Percentiles rank a stretch among this genome's conserved stretches.
Evolutionary conservation across 169 alveolate species (phyloP).

Genomic region (Cryptosporidium meleagridis): DNA sequence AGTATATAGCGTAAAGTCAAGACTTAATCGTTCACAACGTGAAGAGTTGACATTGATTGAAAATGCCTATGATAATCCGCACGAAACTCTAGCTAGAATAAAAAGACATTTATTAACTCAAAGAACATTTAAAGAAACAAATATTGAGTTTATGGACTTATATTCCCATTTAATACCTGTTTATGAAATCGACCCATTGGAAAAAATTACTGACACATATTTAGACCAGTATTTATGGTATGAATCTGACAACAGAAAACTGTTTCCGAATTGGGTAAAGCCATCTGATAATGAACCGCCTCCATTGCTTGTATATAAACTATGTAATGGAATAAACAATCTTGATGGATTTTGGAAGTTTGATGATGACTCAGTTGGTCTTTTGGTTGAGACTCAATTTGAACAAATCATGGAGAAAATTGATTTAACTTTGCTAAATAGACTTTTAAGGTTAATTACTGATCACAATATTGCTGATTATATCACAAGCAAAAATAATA

Average conservation of each 20-base stretch:
- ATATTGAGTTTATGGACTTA: slow-evolving; percentile 98
- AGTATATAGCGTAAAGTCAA: slow-evolving; percentile 93
- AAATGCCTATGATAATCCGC: slow-evolving; percentile 99
- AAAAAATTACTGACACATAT: slow-evolving; percentile 99
- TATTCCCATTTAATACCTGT: slow-evolving; percentile 98
- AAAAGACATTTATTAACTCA: slow-evolving; percentile 98
- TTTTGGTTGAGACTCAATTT: slow-evolving; percentile 93
- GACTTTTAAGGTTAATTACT: slow-evolving; percentile 96
- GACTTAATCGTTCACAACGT: slow-evolving; percentile 98
- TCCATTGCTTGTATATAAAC: slow-evolving; percentile 98
- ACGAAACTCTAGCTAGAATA: slow-evolving; percentile 98
- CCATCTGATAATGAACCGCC: slow-evolving; percentile 99
- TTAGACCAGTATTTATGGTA: slow-evolving; percentile 99
- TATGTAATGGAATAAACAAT: slow-evolving; percentile 99
- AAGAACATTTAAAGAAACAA: slow-evolving; percentile 98
- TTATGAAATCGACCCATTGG: slow-evolving; percentile 99
- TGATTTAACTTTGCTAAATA: slow-evolving; percentile 96
- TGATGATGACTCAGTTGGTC: slow-evolving; percentile 93
- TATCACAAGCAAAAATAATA: slow-evolving; percentile 98
- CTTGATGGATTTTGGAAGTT: slow-evolving; percentile 97
- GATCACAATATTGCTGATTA: slow-evolving; percentile 99
- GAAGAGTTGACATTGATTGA: slow-evolving; percentile 99
- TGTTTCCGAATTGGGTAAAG: slow-evolving; percentile 99
- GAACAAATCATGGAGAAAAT: slow-evolving; percentile 95
- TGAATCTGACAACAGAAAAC: slow-evolving; percentile 97